Conservation (phyloP, 1,284 basidiomycete species). For the Xerocomus amazonicus region DNA sequence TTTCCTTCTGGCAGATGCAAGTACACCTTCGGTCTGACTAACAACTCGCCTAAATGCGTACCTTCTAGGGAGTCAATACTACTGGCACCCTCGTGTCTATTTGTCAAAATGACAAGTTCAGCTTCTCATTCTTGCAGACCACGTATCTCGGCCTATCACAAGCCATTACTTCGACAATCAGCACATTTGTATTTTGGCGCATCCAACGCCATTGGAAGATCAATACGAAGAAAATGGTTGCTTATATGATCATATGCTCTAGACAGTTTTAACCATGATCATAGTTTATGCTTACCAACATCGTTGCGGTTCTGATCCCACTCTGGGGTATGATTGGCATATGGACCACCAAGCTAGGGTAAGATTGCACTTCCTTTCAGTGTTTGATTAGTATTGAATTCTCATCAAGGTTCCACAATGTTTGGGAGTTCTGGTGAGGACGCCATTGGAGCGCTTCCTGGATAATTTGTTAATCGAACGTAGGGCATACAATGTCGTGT, state of each 20-base stretch:
- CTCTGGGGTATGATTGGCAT: slow-evolving; percentile 89
- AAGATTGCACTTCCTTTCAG: slow-evolving; percentile 12
- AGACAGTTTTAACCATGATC: neutral
- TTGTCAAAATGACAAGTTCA: slow-evolving; percentile 74
- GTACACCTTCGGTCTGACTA: neutral
- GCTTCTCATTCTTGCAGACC: slow-evolving; percentile 69
- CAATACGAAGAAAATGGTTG: slow-evolving; percentile 72
- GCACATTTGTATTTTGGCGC: slow-evolving; percentile 76
- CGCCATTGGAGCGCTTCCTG: neutral
- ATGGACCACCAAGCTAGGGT: slow-evolving; percentile 75
- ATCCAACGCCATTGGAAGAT: slow-evolving; percentile 77
- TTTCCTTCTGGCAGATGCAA: slow-evolving; percentile 74
- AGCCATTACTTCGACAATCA: slow-evolving; percentile 65
- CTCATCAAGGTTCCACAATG: slow-evolving; percentile 66
- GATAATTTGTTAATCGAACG: slow-evolving; percentile 1
- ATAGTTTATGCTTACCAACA: slow-evolving; percentile 73
- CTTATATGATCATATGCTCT: neutral
- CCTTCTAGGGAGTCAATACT: slow-evolving; percentile 65
- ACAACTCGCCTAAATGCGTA: neutral
- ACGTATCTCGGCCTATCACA: slow-evolving; percentile 76
- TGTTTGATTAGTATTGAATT: neutral
- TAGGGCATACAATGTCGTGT: slow-evolving; percentile 29
- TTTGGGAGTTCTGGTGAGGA: slow-evolving; percentile 76
- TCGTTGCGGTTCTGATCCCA: slow-evolving; percentile 73
- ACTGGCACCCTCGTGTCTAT: slow-evolving; percentile 74